phyloP scores from a whole-genome alignment of 1,284 basidiomycete genomes.

The Malassezia cuniculi region DNA sequence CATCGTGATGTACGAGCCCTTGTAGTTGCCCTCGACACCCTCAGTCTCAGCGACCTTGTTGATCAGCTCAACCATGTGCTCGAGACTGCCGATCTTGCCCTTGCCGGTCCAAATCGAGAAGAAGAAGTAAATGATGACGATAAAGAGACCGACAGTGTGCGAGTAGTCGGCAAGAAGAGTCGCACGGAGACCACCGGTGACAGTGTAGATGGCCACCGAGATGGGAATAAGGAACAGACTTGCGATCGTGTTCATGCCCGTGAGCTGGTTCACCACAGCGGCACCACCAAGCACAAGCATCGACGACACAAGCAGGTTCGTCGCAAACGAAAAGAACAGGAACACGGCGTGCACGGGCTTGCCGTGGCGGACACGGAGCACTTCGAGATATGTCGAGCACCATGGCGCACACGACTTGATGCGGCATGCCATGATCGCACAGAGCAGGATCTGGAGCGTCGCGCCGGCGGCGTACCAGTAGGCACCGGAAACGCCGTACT shows the following conservation, averaged over 20 bases:
- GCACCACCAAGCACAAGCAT: constrained; percentile 40
- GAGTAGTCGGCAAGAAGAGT: constrained; percentile 40
- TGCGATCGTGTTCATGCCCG: constrained; percentile 44
- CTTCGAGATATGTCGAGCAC: constrained; percentile 56
- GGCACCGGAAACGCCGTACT: constrained; percentile 9
- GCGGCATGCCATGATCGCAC: constrained; percentile 48
- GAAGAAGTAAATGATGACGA: constrained; percentile 49
- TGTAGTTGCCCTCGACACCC: no score
- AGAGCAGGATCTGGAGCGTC: constrained; percentile 59
- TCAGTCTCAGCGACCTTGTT: constrained; percentile 46
- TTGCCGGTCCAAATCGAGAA: constrained; percentile 60
- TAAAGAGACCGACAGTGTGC: constrained; percentile 36
- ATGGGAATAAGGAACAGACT: constrained; percentile 37
- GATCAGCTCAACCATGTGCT: constrained; percentile 48
- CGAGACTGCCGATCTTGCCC: constrained; percentile 26
- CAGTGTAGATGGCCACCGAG: constrained; percentile 32
- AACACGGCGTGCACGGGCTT: constrained; percentile 60
- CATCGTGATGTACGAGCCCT: constrained; percentile 56
- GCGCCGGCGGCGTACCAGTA: constrained; percentile 37
- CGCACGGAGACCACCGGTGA: constrained; percentile 38
- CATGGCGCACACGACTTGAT: constrained; percentile 55
- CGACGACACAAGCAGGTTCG: constrained; percentile 49
- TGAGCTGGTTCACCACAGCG: constrained; percentile 49
- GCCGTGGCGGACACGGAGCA: constrained; percentile 61
- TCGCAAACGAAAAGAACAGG: constrained; percentile 63